A percentile compares a stretch with the other conserved stretches of the same genome.
phyloP scores from a whole-genome alignment of 805 yeast genomes.

The Ogataea thermomethanolica region DNA sequence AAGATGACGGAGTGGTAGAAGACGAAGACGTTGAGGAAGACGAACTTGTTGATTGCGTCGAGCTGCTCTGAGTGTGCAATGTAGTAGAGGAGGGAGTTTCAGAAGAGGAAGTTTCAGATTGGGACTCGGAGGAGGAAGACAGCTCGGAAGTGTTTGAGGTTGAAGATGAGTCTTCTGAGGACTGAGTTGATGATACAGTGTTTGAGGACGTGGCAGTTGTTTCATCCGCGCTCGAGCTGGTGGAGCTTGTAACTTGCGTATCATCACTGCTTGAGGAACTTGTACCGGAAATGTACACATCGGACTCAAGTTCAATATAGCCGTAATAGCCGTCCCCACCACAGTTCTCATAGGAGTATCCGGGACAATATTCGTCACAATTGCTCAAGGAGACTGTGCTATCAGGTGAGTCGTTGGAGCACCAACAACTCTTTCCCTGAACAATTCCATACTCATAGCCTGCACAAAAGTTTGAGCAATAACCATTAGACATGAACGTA shows the following conservation, averaged over 20 bases:
- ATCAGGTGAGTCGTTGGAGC: constrained; percentile 42
- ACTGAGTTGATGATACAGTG: constrained; percentile 3
- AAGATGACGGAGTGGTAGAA: constrained; percentile 8
- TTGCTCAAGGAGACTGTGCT: constrained; percentile 33
- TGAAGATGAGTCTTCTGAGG: constrained; percentile 1
- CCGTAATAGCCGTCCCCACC: constrained; percentile 29
- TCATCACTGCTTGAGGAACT: no score
- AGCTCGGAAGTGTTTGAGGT: neutral
- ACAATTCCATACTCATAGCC: constrained; percentile 43
- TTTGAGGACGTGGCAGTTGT: neutral
- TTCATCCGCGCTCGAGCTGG: neutral
- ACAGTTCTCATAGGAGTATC: constrained; percentile 41
- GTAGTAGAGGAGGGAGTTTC: constrained; percentile 1
- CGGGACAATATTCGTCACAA: constrained; percentile 44
- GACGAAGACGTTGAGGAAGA: constrained; percentile 1
- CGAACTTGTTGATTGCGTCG: constrained; percentile 7
- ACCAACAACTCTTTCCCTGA: constrained; percentile 46
- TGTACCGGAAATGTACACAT: neutral
- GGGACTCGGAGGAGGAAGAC: neutral
- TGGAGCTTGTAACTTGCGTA: neutral
- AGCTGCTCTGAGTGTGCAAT: constrained; percentile 6
- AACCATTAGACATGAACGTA: constrained; percentile 37
- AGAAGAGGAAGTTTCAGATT: neutral
- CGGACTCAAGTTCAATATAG: constrained; percentile 17
- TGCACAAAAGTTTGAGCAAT: constrained; percentile 39